Evolutionary conservation across 768 basidiomycete species (phyloP).

Genomic region (Chiua virens): DNA sequence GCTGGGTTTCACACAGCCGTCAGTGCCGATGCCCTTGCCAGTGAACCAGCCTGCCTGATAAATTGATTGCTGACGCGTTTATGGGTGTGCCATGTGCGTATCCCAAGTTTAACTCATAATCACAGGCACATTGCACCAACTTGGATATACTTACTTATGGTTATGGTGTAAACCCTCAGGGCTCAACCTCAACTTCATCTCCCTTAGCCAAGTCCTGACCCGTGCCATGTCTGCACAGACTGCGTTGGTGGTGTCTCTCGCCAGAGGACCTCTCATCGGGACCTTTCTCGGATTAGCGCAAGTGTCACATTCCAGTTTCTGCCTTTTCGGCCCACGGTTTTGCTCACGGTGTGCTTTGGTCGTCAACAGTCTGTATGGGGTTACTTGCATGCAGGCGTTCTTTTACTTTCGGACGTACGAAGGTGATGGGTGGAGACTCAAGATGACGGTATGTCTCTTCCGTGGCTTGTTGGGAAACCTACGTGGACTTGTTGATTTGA

Average conservation of each 20-base stretch:
- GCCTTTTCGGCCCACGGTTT: neutral
- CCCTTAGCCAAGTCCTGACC: neutral
- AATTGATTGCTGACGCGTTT: no score
- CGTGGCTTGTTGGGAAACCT: neutral
- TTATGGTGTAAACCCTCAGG: no score
- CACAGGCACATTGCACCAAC: no score
- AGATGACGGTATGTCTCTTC: constrained; percentile 19
- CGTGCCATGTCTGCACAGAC: constrained; percentile 9
- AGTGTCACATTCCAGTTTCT: neutral
- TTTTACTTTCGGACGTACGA: constrained; percentile 29
- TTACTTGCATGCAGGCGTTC: constrained; percentile 28
- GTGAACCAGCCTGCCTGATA: no score
- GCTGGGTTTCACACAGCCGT: no score
- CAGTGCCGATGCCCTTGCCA: no score
- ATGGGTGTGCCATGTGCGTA: no score
- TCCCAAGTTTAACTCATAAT: no score
- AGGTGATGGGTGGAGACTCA: constrained; percentile 16
- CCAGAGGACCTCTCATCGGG: constrained; percentile 28
- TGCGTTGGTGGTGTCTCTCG: constrained; percentile 10
- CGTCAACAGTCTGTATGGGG: constrained; percentile 24
- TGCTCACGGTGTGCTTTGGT: neutral
- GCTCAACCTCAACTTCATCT: no score
- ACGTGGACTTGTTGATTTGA: no score
- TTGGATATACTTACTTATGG: no score
- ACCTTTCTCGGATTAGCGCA: constrained; percentile 23